Evolutionary conservation across 2,329 filamentous ascomycete genomes (phyloP).

Genomic region (Clonostachys solani): DNA sequence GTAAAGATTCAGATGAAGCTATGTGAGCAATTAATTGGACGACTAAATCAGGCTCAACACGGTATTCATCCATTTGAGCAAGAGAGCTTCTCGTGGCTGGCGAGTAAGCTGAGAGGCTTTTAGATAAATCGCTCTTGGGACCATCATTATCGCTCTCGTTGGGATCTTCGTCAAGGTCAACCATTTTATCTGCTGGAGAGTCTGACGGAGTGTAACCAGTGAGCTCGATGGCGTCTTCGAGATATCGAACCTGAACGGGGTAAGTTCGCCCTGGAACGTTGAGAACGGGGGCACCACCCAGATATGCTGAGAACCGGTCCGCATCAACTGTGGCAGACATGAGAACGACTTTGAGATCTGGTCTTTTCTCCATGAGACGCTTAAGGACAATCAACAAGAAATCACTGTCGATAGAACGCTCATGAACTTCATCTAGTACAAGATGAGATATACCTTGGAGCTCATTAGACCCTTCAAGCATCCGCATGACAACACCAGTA

Average conservation of each 20-base stretch:
- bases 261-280: conserved; percentile 92
- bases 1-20: conserved; percentile 62
- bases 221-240: conserved; percentile 89
- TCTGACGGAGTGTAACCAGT: conserved; percentile 64
- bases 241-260: conserved; percentile 79
- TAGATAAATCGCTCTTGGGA: conserved; percentile 48
- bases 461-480: conserved; percentile 87
- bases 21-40: conserved; percentile 75
- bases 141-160: conserved; percentile 46
- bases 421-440: conserved; percentile 96
- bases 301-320: conserved; percentile 83
- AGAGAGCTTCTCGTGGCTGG: conserved; percentile 71
- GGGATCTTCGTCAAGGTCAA: conserved; percentile 60
- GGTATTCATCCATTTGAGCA: conserved; percentile 80
- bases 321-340: conserved; percentile 99
- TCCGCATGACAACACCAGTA: conserved; percentile 90
- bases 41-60: conserved; percentile 85
- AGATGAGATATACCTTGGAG: conserved; percentile 88
- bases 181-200: conserved; percentile 43
- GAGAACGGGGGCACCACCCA: conserved; percentile 79
- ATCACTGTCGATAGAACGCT: conserved; percentile 93
- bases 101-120: conserved; percentile 70
- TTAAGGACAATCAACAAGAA: conserved; percentile 91
- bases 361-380: conserved; percentile 70
- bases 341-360: conserved; percentile 84